These are phyloP conservation scores for Verticillium zaregamsianum DNA, from an alignment of 2,329 filamentous ascomycete genomes.

Conservation along the genomic window DNA sequence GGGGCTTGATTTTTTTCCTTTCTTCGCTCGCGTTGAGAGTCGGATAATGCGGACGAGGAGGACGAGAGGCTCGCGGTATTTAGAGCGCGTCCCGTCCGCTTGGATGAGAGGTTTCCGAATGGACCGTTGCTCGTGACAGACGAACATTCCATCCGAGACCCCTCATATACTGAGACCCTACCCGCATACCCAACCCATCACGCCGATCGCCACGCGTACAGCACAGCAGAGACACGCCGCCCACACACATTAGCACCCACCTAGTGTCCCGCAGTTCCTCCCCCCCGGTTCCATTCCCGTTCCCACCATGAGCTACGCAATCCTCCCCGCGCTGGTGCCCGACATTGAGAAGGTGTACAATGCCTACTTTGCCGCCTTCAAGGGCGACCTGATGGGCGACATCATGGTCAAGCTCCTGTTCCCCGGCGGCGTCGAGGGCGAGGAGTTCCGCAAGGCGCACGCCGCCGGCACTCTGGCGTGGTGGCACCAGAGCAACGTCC, in stretches of 20 bases:
- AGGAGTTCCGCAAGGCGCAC: slow-evolving; percentile 38
- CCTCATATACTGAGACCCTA: neutral
- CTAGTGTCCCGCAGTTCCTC: neutral
- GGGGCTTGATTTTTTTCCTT: neutral
- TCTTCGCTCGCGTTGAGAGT: neutral
- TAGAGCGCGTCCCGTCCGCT: neutral
- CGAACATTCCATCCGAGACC: neutral
- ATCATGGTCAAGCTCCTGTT: slow-evolving; percentile 39
- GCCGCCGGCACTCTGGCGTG: slow-evolving; percentile 33
- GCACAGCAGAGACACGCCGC: neutral
- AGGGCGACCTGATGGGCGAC: slow-evolving; percentile 29
- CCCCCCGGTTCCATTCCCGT: neutral
- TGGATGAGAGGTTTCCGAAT: neutral
- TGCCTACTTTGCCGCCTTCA: slow-evolving; percentile 42
- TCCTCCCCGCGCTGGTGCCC: slow-evolving; percentile 40
- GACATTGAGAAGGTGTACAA: slow-evolving; percentile 43
- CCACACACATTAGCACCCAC: neutral
- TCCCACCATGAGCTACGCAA: slow-evolving; percentile 30
- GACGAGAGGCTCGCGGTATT: neutral
- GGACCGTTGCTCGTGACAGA: neutral
- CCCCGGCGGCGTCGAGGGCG: slow-evolving; percentile 25
- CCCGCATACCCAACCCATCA: neutral
- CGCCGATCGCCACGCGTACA: neutral
- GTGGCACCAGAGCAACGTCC: slow-evolving; percentile 31
- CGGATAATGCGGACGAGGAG: neutral